Evolutionary conservation across 2,329 filamentous ascomycete genomes (phyloP).

Genomic region (Rutstroemia sp.): DNA sequence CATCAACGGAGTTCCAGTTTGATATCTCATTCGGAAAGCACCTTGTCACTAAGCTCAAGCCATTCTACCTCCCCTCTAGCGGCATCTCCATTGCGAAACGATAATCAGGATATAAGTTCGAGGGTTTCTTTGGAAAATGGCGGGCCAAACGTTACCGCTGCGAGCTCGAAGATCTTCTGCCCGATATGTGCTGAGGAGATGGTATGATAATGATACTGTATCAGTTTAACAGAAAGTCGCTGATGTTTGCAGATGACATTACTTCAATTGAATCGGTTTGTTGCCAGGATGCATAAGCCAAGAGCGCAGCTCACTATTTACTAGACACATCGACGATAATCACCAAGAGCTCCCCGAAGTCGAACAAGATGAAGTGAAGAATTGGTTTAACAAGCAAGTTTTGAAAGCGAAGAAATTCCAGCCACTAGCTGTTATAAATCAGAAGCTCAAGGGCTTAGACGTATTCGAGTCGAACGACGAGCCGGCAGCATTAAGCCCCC

Average conservation of each 20-base stretch:
- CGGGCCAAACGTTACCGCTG: slow-evolving; percentile 42
- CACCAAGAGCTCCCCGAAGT: slow-evolving; percentile 66
- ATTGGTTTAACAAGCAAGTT: slow-evolving; percentile 71
- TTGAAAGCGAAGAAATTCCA: slow-evolving; percentile 70
- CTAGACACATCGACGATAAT: slow-evolving; percentile 64
- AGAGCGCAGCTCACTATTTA: slow-evolving; percentile 24
- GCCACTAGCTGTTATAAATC: slow-evolving; percentile 64
- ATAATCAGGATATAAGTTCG: slow-evolving; percentile 71
- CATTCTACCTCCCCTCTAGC: slow-evolving; percentile 49
- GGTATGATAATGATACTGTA: slow-evolving; percentile 42
- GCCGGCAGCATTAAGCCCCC: slow-evolving; percentile 29
- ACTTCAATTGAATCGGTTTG: slow-evolving; percentile 76
- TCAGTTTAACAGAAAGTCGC: slow-evolving; percentile 1
- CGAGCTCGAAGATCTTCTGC: slow-evolving; percentile 69
- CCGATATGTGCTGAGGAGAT: slow-evolving; percentile 99
- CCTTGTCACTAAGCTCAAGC: slow-evolving; percentile 69
- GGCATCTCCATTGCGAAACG: slow-evolving; percentile 60
- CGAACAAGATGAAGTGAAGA: slow-evolving; percentile 70
- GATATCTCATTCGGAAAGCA: slow-evolving; percentile 59
- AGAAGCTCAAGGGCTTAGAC: slow-evolving; percentile 67
- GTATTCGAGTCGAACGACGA: slow-evolving; percentile 68
- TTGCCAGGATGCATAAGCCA: slow-evolving; percentile 9
- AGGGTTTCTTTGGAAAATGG: slow-evolving; percentile 66
- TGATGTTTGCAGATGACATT: slow-evolving; percentile 65
- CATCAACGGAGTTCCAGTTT: slow-evolving; percentile 31